These are phyloP conservation scores for Trypanosoma theileri DNA, from an alignment of 208 protist species.

Conservation along the genomic window DNA sequence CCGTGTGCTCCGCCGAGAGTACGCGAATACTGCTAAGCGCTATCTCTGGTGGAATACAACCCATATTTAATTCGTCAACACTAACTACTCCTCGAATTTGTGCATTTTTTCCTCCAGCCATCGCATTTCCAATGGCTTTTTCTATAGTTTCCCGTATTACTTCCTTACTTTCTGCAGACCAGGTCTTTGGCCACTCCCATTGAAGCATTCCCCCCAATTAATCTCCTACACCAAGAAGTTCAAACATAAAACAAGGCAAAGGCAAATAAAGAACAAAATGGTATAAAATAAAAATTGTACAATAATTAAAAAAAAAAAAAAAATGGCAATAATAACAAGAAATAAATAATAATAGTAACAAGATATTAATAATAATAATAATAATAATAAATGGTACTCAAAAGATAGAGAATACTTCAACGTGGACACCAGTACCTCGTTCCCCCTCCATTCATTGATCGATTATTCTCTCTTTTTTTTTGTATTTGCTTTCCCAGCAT, in stretches of 20 bases:
- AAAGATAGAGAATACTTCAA: neutral
- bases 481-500: too few relatives aligned
- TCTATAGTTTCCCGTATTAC: slow-evolving; percentile 71
- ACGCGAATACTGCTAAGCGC: slow-evolving; percentile 71
- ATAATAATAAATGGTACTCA: neutral
- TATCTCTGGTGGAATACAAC: slow-evolving; percentile 69
- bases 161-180: slow-evolving; percentile 63
- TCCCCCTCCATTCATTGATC: neutral
- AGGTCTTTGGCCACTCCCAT: slow-evolving; percentile 83
- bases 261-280: too few relatives aligned
- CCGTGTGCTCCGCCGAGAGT: slow-evolving; percentile 74
- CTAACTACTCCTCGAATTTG: slow-evolving; percentile 76
- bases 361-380: slow-evolving; percentile 6
- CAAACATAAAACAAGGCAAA: neutral
- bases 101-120: slow-evolving; percentile 59
- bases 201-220: slow-evolving; percentile 58
- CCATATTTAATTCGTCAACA: slow-evolving; percentile 74
- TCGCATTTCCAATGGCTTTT: slow-evolving; percentile 63
- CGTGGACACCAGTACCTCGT: neutral
- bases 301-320: too few relatives aligned
- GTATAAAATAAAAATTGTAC: too few relatives aligned
- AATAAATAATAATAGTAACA: neutral
- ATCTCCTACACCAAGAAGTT: neutral
- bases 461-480: too few relatives aligned
- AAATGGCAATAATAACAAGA: too few relatives aligned